phyloP scores from a whole-genome alignment of 2,329 filamentous ascomycete species.

The Aspergillus hiratsukae region DNA sequence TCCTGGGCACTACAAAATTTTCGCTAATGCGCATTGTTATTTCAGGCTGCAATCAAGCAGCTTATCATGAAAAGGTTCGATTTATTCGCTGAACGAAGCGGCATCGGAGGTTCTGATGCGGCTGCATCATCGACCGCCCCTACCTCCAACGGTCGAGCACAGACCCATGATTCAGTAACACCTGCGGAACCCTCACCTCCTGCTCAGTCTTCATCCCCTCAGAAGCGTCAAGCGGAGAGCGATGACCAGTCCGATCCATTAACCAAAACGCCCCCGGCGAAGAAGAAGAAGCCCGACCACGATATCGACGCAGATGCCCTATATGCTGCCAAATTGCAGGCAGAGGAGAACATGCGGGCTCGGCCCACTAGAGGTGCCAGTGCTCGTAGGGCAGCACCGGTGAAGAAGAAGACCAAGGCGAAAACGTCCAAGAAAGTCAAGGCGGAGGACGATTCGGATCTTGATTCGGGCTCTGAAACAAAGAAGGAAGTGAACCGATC shows the following conservation, averaged over 20 bases:
- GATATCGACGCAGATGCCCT: constrained; percentile 77
- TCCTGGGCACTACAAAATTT: not conserved
- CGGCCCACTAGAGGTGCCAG: constrained; percentile 72
- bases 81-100: constrained; percentile 51
- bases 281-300: constrained; percentile 60
- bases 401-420: constrained; percentile 59
- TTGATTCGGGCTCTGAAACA: constrained; percentile 58
- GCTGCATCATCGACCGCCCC: constrained; percentile 12
- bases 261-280: constrained; percentile 43
- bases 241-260: constrained; percentile 37
- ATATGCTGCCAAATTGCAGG: constrained; percentile 82
- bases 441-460: constrained; percentile 74
- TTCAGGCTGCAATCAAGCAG: constrained; percentile 63
- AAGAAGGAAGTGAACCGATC: constrained; percentile 67
- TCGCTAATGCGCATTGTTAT: constrained; percentile 12
- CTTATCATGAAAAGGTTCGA: constrained; percentile 73
- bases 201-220: constrained; percentile 31
- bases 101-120: constrained; percentile 30
- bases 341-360: constrained; percentile 76
- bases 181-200: constrained; percentile 28
- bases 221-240: constrained; percentile 41
- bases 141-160: constrained; percentile 33
- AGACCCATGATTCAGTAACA: constrained; percentile 19
- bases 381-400: constrained; percentile 52
- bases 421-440: constrained; percentile 65